Percentiles rank a stretch among this genome's conserved stretches.
Evolutionary conservation across 1,284 basidiomycete genomes (phyloP).

Genomic region (Pseudozyma thailandica): DNA sequence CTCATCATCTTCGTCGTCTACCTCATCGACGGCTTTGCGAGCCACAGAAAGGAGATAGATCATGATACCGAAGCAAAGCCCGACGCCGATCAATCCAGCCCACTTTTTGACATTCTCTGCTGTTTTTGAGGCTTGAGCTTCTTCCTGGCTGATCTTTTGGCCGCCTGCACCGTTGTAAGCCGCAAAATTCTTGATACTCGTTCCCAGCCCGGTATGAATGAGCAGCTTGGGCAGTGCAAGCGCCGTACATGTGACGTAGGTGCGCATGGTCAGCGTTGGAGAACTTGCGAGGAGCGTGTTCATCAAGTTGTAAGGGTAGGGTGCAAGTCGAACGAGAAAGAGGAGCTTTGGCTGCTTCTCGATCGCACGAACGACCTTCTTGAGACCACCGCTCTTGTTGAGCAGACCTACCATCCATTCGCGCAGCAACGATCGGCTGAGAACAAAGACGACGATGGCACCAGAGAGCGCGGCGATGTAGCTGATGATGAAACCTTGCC

Average conservation of each 20-base stretch:
- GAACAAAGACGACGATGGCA: constrained; percentile 79
- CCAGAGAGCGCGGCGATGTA: constrained; percentile 84
- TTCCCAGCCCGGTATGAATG: constrained; percentile 83
- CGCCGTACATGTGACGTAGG: constrained; percentile 82
- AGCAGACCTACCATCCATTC: constrained; percentile 79
- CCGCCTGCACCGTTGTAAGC: constrained; percentile 72
- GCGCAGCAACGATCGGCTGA: constrained; percentile 79
- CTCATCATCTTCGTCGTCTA: constrained; percentile 68
- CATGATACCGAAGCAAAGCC: constrained; percentile 79
- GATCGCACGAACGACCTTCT: constrained; percentile 78
- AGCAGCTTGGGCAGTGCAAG: constrained; percentile 85
- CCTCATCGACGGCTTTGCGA: constrained; percentile 80
- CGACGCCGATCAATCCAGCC: constrained; percentile 78
- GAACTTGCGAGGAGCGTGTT: constrained; percentile 87
- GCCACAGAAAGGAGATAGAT: constrained; percentile 82
- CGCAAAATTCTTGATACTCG: constrained; percentile 83
- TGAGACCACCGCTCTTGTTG: constrained; percentile 70
- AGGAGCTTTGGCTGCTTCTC: constrained; percentile 84
- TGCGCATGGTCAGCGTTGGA: constrained; percentile 80
- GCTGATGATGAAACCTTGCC: constrained; percentile 81
- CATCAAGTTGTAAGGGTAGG: constrained; percentile 79
- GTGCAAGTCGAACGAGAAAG: constrained; percentile 82
- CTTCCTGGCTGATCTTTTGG: constrained; percentile 47
- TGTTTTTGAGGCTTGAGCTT: constrained; percentile 40
- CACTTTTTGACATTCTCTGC: constrained; percentile 74